A percentile compares a stretch with the other conserved stretches of the same genome.
Conservation (phyloP, 441 rosid species). For the Metrosideros polymorpha region DNA sequence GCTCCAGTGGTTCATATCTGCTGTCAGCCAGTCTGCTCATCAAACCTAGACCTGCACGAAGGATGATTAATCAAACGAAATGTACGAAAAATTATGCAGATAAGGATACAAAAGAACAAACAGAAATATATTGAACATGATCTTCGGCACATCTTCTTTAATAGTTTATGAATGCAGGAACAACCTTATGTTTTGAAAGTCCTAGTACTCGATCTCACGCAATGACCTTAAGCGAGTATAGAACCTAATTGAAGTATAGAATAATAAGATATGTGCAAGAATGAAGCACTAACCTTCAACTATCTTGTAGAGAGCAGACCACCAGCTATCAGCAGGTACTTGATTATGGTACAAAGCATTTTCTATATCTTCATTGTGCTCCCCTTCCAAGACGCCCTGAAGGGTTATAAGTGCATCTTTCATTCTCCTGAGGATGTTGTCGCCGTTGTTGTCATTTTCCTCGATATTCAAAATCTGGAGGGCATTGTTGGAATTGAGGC, state of each 20-base stretch:
- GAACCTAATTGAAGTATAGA: not conserved
- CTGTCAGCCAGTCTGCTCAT: conserved; percentile 60
- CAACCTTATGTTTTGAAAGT: not conserved
- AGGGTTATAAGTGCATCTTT: conserved; percentile 76
- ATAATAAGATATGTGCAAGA: not conserved
- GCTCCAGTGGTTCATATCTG: conserved; percentile 42
- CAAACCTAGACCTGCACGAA: conserved; percentile 55
- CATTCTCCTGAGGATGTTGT: conserved; percentile 65
- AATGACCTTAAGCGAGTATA: not conserved
- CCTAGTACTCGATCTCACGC: not conserved
- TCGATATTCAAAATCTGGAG: conserved; percentile 59
- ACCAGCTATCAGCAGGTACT: conserved; percentile 75
- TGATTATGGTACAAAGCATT: conserved; percentile 51
- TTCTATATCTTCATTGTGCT: conserved; percentile 62
- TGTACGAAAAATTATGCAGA: not conserved
- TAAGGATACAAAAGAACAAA: not conserved
- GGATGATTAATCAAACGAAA: not conserved
- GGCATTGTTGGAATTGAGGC: conserved; percentile 49
- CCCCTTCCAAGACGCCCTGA: conserved; percentile 77
- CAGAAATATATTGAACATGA: not conserved
- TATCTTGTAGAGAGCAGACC: conserved; percentile 86
- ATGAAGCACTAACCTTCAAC: conserved; percentile 57
- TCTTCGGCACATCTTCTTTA: not conserved
- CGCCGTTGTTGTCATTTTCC: conserved; percentile 44
- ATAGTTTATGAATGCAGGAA: not conserved